Base-by-base conservation (phyloP, 768 basidiomycete genomes). In the Boletus sp. region DNA sequence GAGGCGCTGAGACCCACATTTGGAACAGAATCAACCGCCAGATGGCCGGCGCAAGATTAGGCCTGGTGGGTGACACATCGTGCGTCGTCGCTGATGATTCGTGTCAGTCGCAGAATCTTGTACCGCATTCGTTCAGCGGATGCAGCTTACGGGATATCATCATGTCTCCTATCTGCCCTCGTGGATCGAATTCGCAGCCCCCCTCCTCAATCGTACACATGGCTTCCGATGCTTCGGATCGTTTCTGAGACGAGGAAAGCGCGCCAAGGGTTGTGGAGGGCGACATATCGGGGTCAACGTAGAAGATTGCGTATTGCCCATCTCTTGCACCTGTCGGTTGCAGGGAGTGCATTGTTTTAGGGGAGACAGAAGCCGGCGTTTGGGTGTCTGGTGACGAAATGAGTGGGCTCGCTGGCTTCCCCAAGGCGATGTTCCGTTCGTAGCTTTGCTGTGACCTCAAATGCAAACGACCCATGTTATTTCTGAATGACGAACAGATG, bases 21-120 rank as follows among this genome's bases (percentile, higher is more conserved):
- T 87, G 85, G 61, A 85, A 85, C 32, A 79, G 50, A 45, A 86
- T 75, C 5, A 85, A 66, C 35, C 78, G 74, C 78, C 79, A 81
- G 28, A 86, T 77, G 9, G 76, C 70, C 17, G 78, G 75, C 4
- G 73, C 64, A 24, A 83, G 70, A 47, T 64, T 74, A 10, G 55
- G 47, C 2, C 8, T 46, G 7, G 51, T 18, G 28, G 32, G 46
- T n/a, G 46, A 35, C n/a, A 18, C 42, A 5, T 39, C 29, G n/a
- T 5, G 39, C 17, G 35, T 32, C 33, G 30, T 40, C 5, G 54
- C 64, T 68, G 11, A 46, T 30, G 24, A 9, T n/a, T 7, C 15
- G 1, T 6, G 28, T 67, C 41, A 58, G 41, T 30, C 32, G 3
- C 35, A 8, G 44, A 15, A 32, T 18, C 5, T 17, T 9, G 6